Evolutionary conservation across 192 early-diverging fungal species (phyloP), one percentile per base, ranked within the genome.

Genomic region (Neocallimastix lanati): DNA sequence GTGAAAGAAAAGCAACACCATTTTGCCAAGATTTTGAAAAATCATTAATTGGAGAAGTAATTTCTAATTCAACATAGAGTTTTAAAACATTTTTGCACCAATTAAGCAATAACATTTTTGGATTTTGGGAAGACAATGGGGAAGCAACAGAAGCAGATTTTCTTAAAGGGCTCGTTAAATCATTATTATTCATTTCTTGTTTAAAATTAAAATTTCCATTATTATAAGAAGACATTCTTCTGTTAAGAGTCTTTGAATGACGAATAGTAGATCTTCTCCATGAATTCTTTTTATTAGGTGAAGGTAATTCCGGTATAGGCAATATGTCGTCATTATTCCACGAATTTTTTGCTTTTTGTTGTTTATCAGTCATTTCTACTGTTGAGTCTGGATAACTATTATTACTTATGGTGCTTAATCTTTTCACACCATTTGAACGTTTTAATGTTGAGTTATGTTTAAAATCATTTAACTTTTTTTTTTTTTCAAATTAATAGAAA

Each of bases 11-110:
- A 4, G 82, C 83, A 28, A 83, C 27, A 9, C 83, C 83, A 76
- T 30, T 83, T 38, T 80, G 81, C 83, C 83, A 83, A 28, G 78
- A 35, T 12, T 77, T 33, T 30, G 82, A 83, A 82, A 83, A 83
- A 76, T 83, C 79, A 0, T 28, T 78, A 35, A 80, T 16, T 5
- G 28, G 21, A 13, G 79, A 18, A 5, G 81, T 14, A n/a, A 83
- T 29, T 13, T 82, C 83, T 16, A 82, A 33, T 25, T 83, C 79
- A 12, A 82, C 79, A 78, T 83, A 83, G 5, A 77, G 81, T n/a
- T 79, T 80, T 16, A 83, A 76, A 13, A 83, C 83, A 28, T 80
- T 81, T 78, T 83, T 21, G n/a, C 83, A 83, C 83, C 83, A 83
- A 37, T 28, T 77, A 13, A 83, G 79, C 2, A 83, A 35, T 15